Evolutionary conservation across 345 rosid genomes (phyloP).

Genomic region (Lepidium africanum): DNA sequence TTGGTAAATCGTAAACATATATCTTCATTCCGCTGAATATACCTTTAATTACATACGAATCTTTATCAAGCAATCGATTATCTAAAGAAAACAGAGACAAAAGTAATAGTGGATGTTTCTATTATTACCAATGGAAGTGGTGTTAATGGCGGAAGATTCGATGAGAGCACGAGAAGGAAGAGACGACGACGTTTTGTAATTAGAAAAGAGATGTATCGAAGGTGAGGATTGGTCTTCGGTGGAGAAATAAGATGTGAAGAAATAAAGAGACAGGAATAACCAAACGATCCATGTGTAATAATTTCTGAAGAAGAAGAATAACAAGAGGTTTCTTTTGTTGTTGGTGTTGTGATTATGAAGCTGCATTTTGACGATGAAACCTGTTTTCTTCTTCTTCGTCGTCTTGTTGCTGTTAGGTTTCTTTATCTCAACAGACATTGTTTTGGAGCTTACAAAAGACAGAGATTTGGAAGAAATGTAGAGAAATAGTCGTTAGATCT

Average conservation of each 20-base stretch:
- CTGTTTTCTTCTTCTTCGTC: slow-evolving; percentile 28
- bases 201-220: slow-evolving; percentile 31
- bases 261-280: slow-evolving; percentile 62
- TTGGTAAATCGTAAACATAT: slow-evolving; percentile 69
- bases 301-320: slow-evolving; percentile 38
- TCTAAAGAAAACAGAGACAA: not conserved
- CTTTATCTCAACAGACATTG: slow-evolving; percentile 28
- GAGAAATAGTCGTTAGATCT: slow-evolving; percentile 39
- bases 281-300: slow-evolving; percentile 83
- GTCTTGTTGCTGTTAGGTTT: slow-evolving; percentile 16
- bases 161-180: slow-evolving; percentile 64
- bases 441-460: slow-evolving; percentile 43
- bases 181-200: slow-evolving; percentile 37
- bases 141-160: slow-evolving; percentile 38
- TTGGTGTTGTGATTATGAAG: slow-evolving; percentile 27
- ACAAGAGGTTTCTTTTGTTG: slow-evolving; percentile 31
- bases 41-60: slow-evolving; percentile 14
- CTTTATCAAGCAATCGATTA: not conserved
- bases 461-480: slow-evolving; percentile 28
- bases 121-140: slow-evolving; percentile 25
- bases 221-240: slow-evolving; percentile 48
- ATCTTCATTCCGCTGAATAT: slow-evolving; percentile 60
- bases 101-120: not conserved
- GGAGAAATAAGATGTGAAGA: slow-evolving; percentile 54
- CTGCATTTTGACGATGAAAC: slow-evolving; percentile 62